Percentiles rank a stretch among this genome's conserved stretches.
Conservation (phyloP, 768 basidiomycete species). For the Pilatotrama ljubarskyi region DNA sequence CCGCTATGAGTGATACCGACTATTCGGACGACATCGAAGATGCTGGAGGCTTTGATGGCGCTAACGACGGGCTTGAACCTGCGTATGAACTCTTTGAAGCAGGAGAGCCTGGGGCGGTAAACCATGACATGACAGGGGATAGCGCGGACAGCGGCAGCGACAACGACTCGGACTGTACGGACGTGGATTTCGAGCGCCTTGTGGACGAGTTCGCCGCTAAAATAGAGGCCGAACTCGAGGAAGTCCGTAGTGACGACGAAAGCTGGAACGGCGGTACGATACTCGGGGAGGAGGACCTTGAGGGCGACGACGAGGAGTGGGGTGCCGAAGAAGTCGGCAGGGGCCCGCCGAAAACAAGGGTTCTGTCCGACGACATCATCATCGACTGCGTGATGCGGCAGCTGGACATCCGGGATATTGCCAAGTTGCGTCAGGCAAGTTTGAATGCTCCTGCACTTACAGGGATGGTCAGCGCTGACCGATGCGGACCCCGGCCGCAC, state of each 20-base stretch:
- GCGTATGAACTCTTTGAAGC: no score
- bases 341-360: not conserved
- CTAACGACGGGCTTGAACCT: no score
- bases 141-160: no score
- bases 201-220: no score
- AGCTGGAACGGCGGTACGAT: no score
- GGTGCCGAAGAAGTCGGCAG: not conserved
- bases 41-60: no score
- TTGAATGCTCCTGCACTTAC: not conserved
- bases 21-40: no score
- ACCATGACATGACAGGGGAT: no score
- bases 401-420: conserved; percentile 38
- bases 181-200: no score
- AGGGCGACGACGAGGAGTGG: not conserved
- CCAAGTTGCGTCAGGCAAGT: conserved; percentile 40
- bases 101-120: no score
- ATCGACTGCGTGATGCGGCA: conserved; percentile 12
- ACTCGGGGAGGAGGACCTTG: not conserved
- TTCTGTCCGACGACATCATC: conserved; percentile 5
- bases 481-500: not conserved
- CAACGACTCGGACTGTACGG: no score
- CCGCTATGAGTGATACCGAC: no score
- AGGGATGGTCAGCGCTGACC: not conserved
- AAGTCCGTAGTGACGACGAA: not conserved
- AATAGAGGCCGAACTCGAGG: not conserved